Conservation (phyloP, 1,139 yeast genomes). For the Kluyveromyces sp. region DNA sequence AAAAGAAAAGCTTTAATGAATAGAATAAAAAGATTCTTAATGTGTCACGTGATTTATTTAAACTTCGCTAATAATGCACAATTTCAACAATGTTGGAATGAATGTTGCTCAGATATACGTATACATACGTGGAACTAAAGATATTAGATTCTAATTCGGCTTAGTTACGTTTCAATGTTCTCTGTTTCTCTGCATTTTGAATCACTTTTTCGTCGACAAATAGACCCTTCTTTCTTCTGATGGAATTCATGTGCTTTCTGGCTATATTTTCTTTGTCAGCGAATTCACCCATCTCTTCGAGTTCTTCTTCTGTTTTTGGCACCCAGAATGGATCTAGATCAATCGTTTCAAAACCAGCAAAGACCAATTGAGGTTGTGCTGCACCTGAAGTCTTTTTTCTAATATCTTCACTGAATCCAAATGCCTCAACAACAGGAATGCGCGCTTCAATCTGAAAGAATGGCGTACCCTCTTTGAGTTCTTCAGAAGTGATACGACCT, state of each 20-base stretch:
- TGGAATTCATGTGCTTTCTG: constrained; percentile 69
- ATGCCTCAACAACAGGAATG: constrained; percentile 91
- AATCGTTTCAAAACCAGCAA: constrained; percentile 77
- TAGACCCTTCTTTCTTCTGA: constrained; percentile 82
- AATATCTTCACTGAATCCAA: constrained; percentile 93
- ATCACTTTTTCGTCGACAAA: constrained; percentile 86
- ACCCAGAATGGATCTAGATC: constrained; percentile 98
- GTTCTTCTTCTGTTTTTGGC: constrained; percentile 95
- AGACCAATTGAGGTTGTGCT: constrained; percentile 91
- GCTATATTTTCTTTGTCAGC: constrained; percentile 93
- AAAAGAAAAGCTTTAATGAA: neutral
- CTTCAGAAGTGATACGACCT: constrained; percentile 82
- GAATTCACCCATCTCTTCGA: constrained; percentile 85
- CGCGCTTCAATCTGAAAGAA: constrained; percentile 81
- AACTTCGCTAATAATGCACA: no score
- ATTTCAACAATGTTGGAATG: no score
- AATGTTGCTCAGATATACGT: no score
- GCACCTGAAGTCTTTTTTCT: constrained; percentile 93
- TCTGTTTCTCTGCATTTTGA: constrained; percentile 85
- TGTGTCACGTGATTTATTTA: neutral
- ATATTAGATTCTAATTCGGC: neutral
- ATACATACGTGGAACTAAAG: neutral
- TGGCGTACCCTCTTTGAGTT: constrained; percentile 97
- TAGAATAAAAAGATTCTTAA: neutral
- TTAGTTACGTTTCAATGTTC: constrained; percentile 55